Base-by-base conservation (phyloP, 345 rosid genomes). In the Rhizophora mangle region DNA sequence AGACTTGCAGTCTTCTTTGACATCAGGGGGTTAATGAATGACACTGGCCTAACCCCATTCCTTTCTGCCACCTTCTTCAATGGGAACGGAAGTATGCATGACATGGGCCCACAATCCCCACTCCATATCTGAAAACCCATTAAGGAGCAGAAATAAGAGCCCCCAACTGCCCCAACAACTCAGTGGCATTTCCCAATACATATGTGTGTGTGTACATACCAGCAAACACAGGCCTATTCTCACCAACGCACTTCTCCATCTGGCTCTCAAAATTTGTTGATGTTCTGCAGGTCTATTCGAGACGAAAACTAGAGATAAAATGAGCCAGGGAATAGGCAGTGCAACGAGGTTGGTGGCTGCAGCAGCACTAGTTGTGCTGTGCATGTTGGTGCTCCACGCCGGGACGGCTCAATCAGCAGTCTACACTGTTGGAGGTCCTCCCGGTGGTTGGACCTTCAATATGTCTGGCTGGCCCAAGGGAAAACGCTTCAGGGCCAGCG, bases 271-370 rank as follows among this genome's bases (percentile, higher is more conserved):
- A 63, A 3, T 10, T 61, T 0, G 18, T 43, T 43, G 4, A 43
- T 43, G 46, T 39, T 39, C 46, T 39, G 46, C 46, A 11, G 46
- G 15, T 39, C 46, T 2, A 10, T 2, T 43, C 15, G 49, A 13
- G 18, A 3, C 18, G 4, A 13, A 43, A 15, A 43, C 15, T 24
- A 24, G 16, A 43, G 15, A 16, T 16, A 27, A 57, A 7, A 83
- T 80, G 82, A 78, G 2, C 10, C 49, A 65, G 86, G 85, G 83
- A 85, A 81, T 81, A 85, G 79, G 85, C 85, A 82, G 79, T 83
- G 89, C 89, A 74, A 22, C 6, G 60, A 56, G 49, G 49, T 43
- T 43, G 49, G 49, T 65, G 68, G 29, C 47, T 20, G 66, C 58
- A 39, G 31, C 62, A 10, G 67, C 64, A 27, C 29, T 62, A 4